These are phyloP conservation scores for Harringtonia lauricola DNA, from an alignment of 2,329 filamentous ascomycete species.

Conservation along the genomic window DNA sequence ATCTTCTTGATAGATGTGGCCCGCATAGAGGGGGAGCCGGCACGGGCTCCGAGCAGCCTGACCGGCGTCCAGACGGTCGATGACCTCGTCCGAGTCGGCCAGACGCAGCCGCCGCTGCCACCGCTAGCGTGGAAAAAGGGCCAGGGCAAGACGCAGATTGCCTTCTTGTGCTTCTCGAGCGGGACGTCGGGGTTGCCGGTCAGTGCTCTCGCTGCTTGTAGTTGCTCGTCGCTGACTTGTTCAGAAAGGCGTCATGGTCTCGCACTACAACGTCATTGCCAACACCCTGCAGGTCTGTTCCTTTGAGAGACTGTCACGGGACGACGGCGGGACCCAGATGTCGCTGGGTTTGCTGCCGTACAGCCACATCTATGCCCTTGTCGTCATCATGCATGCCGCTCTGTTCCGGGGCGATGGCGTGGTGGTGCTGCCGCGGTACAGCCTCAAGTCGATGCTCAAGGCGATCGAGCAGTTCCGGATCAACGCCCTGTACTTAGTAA, in stretches of 20 bases:
- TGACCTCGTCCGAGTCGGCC: too few species aligned
- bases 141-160: too few species aligned
- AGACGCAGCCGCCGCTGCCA: too few species aligned
- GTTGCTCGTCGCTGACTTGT: too few species aligned
- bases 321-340: constrained; percentile 45
- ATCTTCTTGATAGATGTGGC: too few species aligned
- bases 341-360: constrained; percentile 74
- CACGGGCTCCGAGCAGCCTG: too few species aligned
- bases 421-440: not conserved
- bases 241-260: not conserved
- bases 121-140: too few species aligned
- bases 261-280: constrained; percentile 67
- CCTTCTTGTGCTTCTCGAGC: too few species aligned
- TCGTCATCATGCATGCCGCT: not conserved
- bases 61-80: too few species aligned
- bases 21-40: too few species aligned
- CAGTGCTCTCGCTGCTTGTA: too few species aligned
- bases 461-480: not conserved
- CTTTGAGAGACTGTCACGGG: constrained; percentile 38
- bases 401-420: not conserved
- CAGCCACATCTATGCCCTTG: constrained; percentile 78
- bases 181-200: too few species aligned
- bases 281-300: constrained; percentile 49
- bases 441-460: not conserved
- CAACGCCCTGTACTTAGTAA: not conserved